Base-by-base conservation (phyloP, 768 basidiomycete species). In the Tremella mesenterica region DNA sequence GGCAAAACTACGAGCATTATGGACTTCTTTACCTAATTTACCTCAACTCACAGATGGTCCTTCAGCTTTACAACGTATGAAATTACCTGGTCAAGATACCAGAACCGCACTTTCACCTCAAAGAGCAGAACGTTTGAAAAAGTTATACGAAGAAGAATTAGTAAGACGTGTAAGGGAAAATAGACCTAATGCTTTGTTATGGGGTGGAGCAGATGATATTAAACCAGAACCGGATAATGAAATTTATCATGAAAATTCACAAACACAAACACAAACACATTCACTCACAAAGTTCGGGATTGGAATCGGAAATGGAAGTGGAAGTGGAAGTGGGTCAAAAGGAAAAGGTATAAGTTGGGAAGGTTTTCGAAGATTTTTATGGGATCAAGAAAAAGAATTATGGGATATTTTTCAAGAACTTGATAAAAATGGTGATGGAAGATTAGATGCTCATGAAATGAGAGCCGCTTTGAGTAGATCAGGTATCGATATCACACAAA, bases 381-480 rank as follows among this genome's bases (percentile, higher is more conserved):
- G 71, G 71, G 71, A 73, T 46, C 68, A 73, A 58, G 71, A 73
- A 52, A 50, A 56, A 16, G 90, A 93, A 73, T 77, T 95, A 20
- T 95, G 92, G 92, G 77, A 81, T 47, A 83, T 91, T 51, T 95
- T 95, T 73, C 87, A 89, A 66, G 86, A 91, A 63, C 79, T 95
- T 45, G 92, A 93, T 75, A 76, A 89, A 56, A 89, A 95, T 65
- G 81, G 85, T 25, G 88, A 95, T 73, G 90, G 88, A 7, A 81
- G 80, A 52, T 72, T 95, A 27, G 88, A 91, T 64, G 76, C 79
- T 7, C 73, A 75, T 14, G 85, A 85, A 64, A 75, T 86, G 53
- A 68, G 76, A 33, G 60, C 76, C n/a, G 84, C 85, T 3, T 75
- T 93, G 41, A 73, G 75, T 48, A 82, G 84, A 71, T 84, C 86